These are phyloP conservation scores for Boletellus ananas DNA, from an alignment of 768 basidiomycete genomes.

Conservation along the genomic window DNA sequence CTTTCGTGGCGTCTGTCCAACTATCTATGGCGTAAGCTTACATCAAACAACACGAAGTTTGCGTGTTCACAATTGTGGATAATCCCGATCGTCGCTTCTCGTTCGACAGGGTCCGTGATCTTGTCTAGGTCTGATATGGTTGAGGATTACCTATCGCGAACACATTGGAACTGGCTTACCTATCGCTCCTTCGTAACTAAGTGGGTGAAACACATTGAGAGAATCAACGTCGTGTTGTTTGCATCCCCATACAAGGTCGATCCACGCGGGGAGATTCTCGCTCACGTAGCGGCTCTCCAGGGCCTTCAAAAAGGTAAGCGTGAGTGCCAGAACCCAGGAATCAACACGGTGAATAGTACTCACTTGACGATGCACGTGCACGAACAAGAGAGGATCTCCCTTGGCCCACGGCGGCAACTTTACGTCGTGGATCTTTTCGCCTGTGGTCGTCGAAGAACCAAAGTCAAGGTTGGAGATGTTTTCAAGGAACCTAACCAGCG, in stretches of 20 bases:
- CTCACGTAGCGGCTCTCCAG: conserved; percentile 87
- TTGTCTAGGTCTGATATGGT: conserved; percentile 60
- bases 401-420: conserved; percentile 90
- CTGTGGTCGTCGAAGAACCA: conserved; percentile 65
- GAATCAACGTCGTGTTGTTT: conserved; percentile 77
- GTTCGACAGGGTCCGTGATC: conserved; percentile 82
- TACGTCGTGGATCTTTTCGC: conserved; percentile 82
- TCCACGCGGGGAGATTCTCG: conserved; percentile 81
- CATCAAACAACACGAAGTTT: not conserved
- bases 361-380: conserved; percentile 72
- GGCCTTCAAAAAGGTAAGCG: conserved; percentile 44
- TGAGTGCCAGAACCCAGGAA: not conserved
- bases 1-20: conserved; percentile 90
- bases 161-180: conserved; percentile 36
- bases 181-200: conserved; percentile 90
- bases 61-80: conserved; percentile 82
- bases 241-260: conserved; percentile 90
- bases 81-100: conserved; percentile 90
- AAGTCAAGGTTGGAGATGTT: conserved; percentile 80
- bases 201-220: conserved; percentile 85
- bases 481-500: conserved; percentile 64
- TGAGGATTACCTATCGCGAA: not conserved
- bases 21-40: conserved; percentile 33
- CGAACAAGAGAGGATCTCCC: conserved; percentile 77
- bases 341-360: conserved; percentile 9